Evolutionary conservation across 192 early-diverging fungal genomes (phyloP), one percentile per base, ranked within the genome.

Genomic region (Entomortierella chlamydospora): DNA sequence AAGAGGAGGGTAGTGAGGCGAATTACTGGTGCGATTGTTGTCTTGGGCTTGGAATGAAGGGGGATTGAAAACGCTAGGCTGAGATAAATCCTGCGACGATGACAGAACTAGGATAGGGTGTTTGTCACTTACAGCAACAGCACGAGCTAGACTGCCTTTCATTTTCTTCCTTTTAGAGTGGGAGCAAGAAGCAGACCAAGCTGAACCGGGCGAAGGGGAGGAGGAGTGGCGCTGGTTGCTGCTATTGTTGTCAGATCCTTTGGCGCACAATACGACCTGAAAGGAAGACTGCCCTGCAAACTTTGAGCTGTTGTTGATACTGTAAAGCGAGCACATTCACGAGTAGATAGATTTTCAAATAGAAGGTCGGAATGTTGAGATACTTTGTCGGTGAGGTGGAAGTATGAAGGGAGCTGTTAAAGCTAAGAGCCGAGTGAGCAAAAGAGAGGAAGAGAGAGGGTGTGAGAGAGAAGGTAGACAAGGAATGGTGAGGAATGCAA

Each of bases 251-350:
- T 71, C 60, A 26, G 55, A 51, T 30, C 62, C 61, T 51, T 63
- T 77, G 39, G 73, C 41, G 39, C 73, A 77, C 18, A 77, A 65
- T 42, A 68, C 54, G 34, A 62, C 72, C 37, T 74, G 72, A 50
- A 66, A 74, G 59, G 64, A 63, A 17, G 64, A 67, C 59, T 67
- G 64, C 30, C 72, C 64, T 17, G 50, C 39, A 10, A 62, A 61
- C 61, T 61, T 74, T 60, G 71, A 55, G 54, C 42, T 74, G 64
- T 59, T 74, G 72, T 74, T 74, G 64, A 66, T 68, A 52, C 64
- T 74, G 72, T 68, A 67, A 42, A 76, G 72, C 3, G 63, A 66
- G 61, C 72, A 76, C 63, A 76, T 66, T 76, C 64, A 57, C 57
- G 31, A 30, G 23, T 28, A 0, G 11, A 31, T 47, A 3, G 2